Base-by-base conservation (phyloP, 176 grass and related monocot genomes). In the Oropetium thomaeum region DNA sequence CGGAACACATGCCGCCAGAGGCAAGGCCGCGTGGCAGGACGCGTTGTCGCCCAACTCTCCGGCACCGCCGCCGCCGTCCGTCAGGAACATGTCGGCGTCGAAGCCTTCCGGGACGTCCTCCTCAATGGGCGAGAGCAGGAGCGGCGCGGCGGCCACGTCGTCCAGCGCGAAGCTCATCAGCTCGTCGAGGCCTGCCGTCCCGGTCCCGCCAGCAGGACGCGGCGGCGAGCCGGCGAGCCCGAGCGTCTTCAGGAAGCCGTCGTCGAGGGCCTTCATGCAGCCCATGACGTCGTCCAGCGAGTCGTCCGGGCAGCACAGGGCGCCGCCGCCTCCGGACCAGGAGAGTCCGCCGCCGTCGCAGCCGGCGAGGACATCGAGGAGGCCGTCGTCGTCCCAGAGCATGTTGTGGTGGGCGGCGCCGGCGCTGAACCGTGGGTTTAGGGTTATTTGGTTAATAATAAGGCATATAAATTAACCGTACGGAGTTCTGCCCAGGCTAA, bases 221-320 rank as follows among this genome's bases (percentile, higher is more conserved):
- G 2, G 68, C 7, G 31, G 49, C 27, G 53, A 43, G 57, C 13
- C 33, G 47, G 31, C 30, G 2, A 77, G 34, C 19, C 39, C 67
- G 51, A 78, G 67, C 38, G 67, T 32, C 1, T 65, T 39, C 0
- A 78, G 4, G 52, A 77, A 66, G 0, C 41, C 40, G 23, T 42
- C 48, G 40, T 48, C 58, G 19, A 37, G 5, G 16, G 1, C 12
- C 26, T 40, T 5, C 25, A 26, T 43, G 51, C 17, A 8, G 3
- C 20, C 25, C 26, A 87, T 3, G 52, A 87, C 85, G 39, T 19
- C 15, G n/a, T 87, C 79, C 5, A 87, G 85, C 10, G 79, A 26
- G 85, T 87, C 85, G 33, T 49, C 52, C 2, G 85, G 85, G 26
- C 60, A 82, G 79, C 67, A 83, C 15, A 87, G 74, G 1, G 79